Evolutionary conservation across 2,329 filamentous ascomycete genomes (phyloP).

Genomic region (Fusarium nodosum): DNA sequence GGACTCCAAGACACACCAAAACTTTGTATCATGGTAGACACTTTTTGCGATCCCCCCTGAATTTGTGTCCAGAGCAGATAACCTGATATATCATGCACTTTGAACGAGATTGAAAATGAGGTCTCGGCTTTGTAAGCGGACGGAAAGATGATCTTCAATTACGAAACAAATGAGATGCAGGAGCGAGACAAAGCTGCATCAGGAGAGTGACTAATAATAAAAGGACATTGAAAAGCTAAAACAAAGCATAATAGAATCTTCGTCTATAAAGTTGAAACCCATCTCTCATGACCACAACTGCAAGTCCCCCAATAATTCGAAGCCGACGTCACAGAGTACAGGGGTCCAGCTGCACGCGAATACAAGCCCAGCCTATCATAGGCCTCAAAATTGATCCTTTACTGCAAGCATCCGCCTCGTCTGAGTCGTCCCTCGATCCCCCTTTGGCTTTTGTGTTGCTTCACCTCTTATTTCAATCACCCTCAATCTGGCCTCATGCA

Average conservation of each 20-base stretch:
- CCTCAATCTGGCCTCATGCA: conserved; percentile 19
- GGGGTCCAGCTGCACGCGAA: conserved; percentile 29
- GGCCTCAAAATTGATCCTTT: conserved; percentile 21
- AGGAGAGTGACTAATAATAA: conserved; percentile 3
- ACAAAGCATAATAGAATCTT: background rate
- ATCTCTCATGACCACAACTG: conserved; percentile 15
- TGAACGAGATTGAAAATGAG: conserved; percentile 8
- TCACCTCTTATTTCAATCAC: conserved; percentile 9
- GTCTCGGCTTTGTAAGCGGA: conserved; percentile 13
- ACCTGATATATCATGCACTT: conserved; percentile 45
- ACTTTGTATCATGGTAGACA: background rate
- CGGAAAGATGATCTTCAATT: conserved; percentile 19
- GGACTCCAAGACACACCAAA: conserved; percentile 17
- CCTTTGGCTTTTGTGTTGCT: conserved; percentile 26
- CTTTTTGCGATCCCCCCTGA: background rate
- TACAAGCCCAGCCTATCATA: conserved; percentile 36
- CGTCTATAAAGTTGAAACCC: conserved; percentile 9
- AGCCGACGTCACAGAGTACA: conserved; percentile 41
- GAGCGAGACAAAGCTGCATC: conserved; percentile 3
- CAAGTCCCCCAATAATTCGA: conserved; percentile 19
- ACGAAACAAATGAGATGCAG: conserved; percentile 15
- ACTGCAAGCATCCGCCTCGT: conserved; percentile 29
- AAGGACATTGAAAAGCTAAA: background rate
- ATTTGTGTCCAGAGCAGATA: conserved; percentile 2
- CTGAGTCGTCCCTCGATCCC: conserved; percentile 12